Base-by-base conservation (phyloP, 768 basidiomycete species). In the Ephemerocybe angulata region DNA sequence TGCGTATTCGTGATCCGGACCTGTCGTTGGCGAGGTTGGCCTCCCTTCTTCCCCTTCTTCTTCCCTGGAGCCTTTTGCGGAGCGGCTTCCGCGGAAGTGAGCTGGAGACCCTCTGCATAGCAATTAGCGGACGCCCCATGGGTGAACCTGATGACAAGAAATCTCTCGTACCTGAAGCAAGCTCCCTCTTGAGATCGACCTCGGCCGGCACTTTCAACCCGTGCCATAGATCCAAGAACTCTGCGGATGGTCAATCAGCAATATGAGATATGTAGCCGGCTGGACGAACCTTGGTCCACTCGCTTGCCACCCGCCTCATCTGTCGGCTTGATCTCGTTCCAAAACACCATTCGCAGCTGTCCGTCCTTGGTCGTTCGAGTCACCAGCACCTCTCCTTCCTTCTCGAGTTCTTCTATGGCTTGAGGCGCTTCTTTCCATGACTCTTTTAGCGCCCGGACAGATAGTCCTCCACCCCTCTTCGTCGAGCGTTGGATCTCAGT, bases 221-320 rank as follows among this genome's bases (percentile, higher is more conserved):
- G 68, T 91, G 90, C 93, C 94, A 96, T 17, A 95, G 72, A 61
- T 93, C 88, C 50, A 79, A 73, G 65, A 96, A 96, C 69, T 96
- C 93, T 96, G 68, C 50, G 52, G 55, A 48, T 52, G 43, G 40
- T 28, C 6, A 27, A 56, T 47, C 15, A 52, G 52, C n/a, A n/a
- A 41, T 30, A 27, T 52, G 58, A 6, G 64, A 57, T 29, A 44
- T 19, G 38, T n/a, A 28, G 29, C 24, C n/a, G 46, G 49, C 3
- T 25, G 40, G 41, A 65, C 79, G 51, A 53, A 86, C 93, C 93
- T 77, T 92, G 83, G 71, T 94, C 91, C 3, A 93, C 83, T n/a
- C 71, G 69, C 58, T 79, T 78, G 2, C 86, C 87, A 3, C 87
- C 90, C 47, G 72, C 77, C 41, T 89, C 85, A 58, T 88, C 86